Conservation (phyloP, 1,139 yeast genomes). For the Yamadazyma oceani region DNA sequence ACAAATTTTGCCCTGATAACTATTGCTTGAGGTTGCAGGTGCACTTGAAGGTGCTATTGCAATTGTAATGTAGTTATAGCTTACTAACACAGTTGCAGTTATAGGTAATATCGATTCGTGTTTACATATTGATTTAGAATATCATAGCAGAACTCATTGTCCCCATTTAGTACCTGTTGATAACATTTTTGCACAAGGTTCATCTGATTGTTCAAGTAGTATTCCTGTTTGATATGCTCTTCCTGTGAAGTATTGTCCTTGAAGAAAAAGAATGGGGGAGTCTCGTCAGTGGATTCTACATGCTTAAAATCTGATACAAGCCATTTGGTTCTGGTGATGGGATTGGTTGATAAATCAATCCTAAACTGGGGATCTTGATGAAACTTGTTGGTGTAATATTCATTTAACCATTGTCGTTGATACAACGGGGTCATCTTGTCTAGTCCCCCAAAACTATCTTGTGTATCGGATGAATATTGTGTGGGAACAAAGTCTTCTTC, state of each 20-base stretch:
- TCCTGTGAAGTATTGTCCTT: constrained; percentile 22
- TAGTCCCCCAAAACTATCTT: constrained; percentile 7
- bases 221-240: constrained; percentile 16
- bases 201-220: constrained; percentile 5
- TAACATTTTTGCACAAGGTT: constrained; percentile 3
- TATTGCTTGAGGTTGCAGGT: too few relatives aligned
- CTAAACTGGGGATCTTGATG: constrained; percentile 18
- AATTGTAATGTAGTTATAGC: too few relatives aligned
- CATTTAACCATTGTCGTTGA: constrained; percentile 28
- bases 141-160: constrained; percentile 11
- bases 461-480: constrained; percentile 12
- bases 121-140: constrained; percentile 13
- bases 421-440: constrained; percentile 25
- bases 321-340: constrained; percentile 36
- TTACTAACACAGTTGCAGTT: too few relatives aligned
- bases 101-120: constrained; percentile 6
- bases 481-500: constrained; percentile 8
- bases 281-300: constrained; percentile 17
- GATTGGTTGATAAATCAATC: constrained; percentile 28
- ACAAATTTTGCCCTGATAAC: too few relatives aligned
- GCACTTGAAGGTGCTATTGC: too few relatives aligned
- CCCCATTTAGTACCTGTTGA: constrained; percentile 8
- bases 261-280: constrained; percentile 18
- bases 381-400: constrained; percentile 26
- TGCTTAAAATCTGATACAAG: constrained; percentile 44